Evolutionary conservation across 495 filamentous ascomycete species (phyloP), one percentile per base, ranked within the genome.

Genomic region (Filosporella fistucella): DNA sequence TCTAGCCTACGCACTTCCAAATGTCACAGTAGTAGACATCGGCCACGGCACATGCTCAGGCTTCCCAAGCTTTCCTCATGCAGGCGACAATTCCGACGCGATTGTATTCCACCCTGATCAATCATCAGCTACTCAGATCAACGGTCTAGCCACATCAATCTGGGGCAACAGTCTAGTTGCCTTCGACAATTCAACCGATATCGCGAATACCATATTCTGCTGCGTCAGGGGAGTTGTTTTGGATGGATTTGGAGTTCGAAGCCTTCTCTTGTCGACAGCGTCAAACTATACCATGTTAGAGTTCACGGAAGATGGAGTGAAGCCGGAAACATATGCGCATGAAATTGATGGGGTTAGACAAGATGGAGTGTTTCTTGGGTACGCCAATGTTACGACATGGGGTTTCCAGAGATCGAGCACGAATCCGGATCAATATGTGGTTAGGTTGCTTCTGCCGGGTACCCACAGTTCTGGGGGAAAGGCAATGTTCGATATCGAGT

Each of bases 251-350:
- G 9, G 9, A 20, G 18, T 22, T 7, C 14, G n/a, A 24, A 41
- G 18, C 18, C 37, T 41, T 22, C 37, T 41, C 18, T n/a, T 41
- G 8, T 30, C 28, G n/a, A 30, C 28, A 30, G n/a, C 8, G 8
- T 8, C 28, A n/a, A 30, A n/a, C n/a, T 8, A 30, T 30, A 8
- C 8, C 8, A n/a, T 8, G 8, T n/a, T 30, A 8, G 28, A 8
- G n/a, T 30, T 4, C 24, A 11, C 12, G 20, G 10, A 8, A 41
- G 16, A 8, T 10, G 34, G 34, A 10, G 16, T 17, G 20, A 41
- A 41, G 21, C 37, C 37, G 8, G 37, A 41, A 21, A 41, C 37
- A 11, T 41, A 41, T 41, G 37, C 18, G 16, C 37, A 41, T 41
- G 37, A 41, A 21, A 22, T 41, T 24, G 24, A 41, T 41, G 37